Evolutionary conservation across 2,329 filamentous ascomycete species (phyloP).

Genomic region (Beauveria sp.): DNA sequence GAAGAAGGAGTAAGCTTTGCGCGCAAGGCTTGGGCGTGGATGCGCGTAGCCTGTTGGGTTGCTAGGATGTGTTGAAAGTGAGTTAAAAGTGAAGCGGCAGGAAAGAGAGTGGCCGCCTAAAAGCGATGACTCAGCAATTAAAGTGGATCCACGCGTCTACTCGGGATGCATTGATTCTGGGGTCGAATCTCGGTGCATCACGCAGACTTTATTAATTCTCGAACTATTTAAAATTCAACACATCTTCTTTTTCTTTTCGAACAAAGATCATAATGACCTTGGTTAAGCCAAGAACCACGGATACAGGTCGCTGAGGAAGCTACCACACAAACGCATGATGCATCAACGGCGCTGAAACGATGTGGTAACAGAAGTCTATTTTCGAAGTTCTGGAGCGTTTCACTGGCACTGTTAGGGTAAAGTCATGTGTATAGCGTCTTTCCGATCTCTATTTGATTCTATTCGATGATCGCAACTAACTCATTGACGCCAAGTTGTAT

Average conservation of each 20-base stretch:
- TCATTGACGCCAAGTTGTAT: background rate
- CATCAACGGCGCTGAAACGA: conserved; percentile 2
- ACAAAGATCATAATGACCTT: too few relatives aligned
- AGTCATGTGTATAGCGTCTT: background rate
- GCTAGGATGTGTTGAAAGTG: background rate
- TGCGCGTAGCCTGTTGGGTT: background rate
- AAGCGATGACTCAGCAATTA: background rate
- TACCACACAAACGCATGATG: background rate
- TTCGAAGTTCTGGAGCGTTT: background rate
- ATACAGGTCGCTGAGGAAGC: too few relatives aligned
- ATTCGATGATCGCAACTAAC: background rate
- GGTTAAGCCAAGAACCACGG: too few relatives aligned
- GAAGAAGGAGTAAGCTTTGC: background rate
- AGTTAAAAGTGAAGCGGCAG: background rate
- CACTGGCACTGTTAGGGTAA: background rate
- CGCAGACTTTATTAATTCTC: too few relatives aligned
- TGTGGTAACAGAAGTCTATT: background rate
- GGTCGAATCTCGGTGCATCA: too few relatives aligned
- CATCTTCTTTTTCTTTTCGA: background rate
- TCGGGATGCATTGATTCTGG: too few relatives aligned
- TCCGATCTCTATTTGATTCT: background rate
- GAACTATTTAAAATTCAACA: too few relatives aligned
- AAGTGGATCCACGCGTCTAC: background rate
- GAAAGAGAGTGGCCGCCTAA: background rate
- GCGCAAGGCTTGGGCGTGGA: background rate